Conservation (phyloP, 176 grass and related monocot species). For the Puya raimondii region DNA sequence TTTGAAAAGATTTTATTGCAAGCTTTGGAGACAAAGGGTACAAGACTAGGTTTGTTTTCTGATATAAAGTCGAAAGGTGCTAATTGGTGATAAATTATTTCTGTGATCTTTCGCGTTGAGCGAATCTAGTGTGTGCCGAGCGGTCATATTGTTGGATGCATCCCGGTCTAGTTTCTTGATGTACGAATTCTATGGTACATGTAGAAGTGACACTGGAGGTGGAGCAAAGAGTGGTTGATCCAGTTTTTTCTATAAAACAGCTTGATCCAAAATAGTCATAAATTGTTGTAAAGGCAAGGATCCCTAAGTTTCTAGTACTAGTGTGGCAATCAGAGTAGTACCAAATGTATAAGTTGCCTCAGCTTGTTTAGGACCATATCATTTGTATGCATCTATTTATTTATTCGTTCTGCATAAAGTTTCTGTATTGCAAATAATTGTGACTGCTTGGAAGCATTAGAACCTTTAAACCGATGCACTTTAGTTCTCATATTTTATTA, state of each 20-base stretch:
- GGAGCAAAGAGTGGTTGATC: no score
- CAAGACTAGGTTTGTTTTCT: not conserved
- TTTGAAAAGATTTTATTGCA: not conserved
- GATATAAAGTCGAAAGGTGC: not conserved
- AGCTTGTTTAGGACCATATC: no score
- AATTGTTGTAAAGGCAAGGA: no score
- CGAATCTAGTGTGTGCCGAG: no score
- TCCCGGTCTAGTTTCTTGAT: not conserved
- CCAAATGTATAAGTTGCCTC: no score
- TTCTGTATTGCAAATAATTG: not conserved
- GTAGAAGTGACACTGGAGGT: not conserved
- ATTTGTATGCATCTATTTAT: not conserved
- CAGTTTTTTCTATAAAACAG: no score
- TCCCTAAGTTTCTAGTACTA: no score
- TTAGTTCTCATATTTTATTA: not conserved
- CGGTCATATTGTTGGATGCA: not conserved
- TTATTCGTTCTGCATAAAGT: not conserved
- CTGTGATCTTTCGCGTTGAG: not conserved
- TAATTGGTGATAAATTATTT: not conserved
- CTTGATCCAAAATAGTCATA: no score
- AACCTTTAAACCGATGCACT: not conserved
- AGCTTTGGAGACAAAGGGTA: not conserved
- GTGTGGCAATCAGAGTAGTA: no score
- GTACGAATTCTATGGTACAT: not conserved
- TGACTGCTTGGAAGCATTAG: constrained; percentile 4